These are phyloP conservation scores for Solanum gracilifrons DNA, from an alignment of 257 asterid genomes.

Conservation along the genomic window DNA sequence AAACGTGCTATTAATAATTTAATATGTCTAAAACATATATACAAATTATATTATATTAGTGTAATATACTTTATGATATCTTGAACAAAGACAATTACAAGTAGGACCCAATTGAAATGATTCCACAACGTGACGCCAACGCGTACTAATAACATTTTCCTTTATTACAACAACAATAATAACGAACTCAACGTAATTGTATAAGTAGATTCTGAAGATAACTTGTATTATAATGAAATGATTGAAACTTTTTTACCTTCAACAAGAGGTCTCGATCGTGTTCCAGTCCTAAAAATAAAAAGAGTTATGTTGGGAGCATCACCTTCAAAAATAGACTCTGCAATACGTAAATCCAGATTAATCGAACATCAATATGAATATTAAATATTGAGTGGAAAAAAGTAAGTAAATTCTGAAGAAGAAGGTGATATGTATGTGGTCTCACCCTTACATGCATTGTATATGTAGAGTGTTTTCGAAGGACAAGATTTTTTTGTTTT, in stretches of 20 bases:
- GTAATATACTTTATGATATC: neutral
- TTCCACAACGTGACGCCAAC: neutral
- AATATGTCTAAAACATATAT: neutral
- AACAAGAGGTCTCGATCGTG: neutral
- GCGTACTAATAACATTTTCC: neutral
- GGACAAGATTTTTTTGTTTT: neutral
- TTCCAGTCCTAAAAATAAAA: neutral
- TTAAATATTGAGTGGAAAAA: neutral
- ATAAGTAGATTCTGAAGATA: neutral
- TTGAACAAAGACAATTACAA: neutral
- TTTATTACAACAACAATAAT: neutral
- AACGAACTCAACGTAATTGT: accelerated
- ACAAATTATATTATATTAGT: neutral
- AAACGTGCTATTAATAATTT: slow-evolving; percentile 12
- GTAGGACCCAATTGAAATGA: neutral
- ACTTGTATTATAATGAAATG: no score
- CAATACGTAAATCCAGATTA: no score
- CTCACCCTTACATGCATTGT: neutral
- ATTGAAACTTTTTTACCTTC: no score
- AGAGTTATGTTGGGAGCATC: neutral
- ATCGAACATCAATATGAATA: no score
- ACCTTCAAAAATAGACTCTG: accelerated
- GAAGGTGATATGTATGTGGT: neutral
- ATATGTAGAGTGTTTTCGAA: neutral
- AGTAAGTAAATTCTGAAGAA: neutral